Conservation (phyloP, 805 yeast genomes). For the Metschnikowia picachoensis region DNA sequence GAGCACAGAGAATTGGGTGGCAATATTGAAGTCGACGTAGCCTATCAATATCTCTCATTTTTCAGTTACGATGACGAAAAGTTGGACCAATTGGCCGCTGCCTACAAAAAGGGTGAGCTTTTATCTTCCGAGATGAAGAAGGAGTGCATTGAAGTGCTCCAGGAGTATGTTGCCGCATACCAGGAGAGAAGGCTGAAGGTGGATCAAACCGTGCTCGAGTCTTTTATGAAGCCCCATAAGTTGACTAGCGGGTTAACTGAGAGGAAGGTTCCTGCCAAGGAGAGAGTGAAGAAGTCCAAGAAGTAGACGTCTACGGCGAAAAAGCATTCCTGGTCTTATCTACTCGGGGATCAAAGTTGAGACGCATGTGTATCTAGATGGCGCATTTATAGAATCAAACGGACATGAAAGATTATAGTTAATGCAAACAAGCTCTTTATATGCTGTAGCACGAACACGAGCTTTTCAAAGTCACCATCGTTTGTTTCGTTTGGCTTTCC, state of each 20-base stretch:
- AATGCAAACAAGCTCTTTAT: constrained; percentile 10
- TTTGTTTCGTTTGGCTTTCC: constrained; percentile 28
- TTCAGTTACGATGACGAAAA: constrained; percentile 86
- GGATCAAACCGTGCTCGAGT: constrained; percentile 54
- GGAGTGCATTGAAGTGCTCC: constrained; percentile 74
- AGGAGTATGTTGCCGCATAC: constrained; percentile 73
- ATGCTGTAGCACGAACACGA: constrained; percentile 40
- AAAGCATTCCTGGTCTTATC: no score
- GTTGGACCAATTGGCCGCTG: constrained; percentile 55
- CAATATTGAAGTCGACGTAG: constrained; percentile 91
- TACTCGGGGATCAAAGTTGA: not conserved
- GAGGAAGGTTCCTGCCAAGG: constrained; percentile 69
- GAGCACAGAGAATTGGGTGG: constrained; percentile 92
- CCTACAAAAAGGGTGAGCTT: constrained; percentile 75
- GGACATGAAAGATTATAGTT: not conserved
- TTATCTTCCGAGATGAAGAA: constrained; percentile 93
- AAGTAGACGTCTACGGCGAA: constrained; percentile 5
- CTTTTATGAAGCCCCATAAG: constrained; percentile 83
- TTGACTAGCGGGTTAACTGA: constrained; percentile 70
- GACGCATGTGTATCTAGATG: not conserved
- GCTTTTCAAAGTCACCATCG: constrained; percentile 41
- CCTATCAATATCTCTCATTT: constrained; percentile 88
- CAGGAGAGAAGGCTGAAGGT: constrained; percentile 73
- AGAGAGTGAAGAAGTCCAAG: constrained; percentile 42
- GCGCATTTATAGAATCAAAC: not conserved